These are phyloP conservation scores for Oryza nivara DNA, from an alignment of 176 grass and related monocot species.

Conservation along the genomic window DNA sequence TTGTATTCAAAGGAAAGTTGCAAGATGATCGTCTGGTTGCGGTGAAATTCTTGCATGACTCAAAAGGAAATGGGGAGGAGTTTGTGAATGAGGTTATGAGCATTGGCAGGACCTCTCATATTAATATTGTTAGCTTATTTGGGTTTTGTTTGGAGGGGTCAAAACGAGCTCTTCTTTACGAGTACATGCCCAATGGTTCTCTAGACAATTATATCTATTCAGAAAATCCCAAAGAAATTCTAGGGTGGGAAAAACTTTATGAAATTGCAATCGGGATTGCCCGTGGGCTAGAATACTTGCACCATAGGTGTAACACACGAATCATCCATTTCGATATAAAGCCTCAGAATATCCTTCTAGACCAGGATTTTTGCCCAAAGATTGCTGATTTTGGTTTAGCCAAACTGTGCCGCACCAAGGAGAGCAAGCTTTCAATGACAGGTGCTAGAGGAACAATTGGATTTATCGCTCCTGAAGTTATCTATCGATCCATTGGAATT, in stretches of 20 bases:
- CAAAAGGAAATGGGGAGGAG: conserved; percentile 34
- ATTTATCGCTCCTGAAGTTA: conserved; percentile 62
- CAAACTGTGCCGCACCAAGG: conserved; percentile 45
- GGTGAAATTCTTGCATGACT: conserved; percentile 42
- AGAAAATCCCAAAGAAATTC: conserved; percentile 45
- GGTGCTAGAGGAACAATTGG: conserved; percentile 57
- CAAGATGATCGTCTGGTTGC: conserved; percentile 33
- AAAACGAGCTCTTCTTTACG: conserved; percentile 57
- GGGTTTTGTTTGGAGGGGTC: conserved; percentile 61
- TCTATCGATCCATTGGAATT: conserved; percentile 43
- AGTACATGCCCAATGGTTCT: conserved; percentile 67
- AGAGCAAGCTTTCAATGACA: conserved; percentile 51
- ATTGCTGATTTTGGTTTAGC: conserved; percentile 68
- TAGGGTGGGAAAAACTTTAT: conserved; percentile 58
- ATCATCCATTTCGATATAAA: conserved; percentile 69
- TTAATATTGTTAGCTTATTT: conserved; percentile 57
- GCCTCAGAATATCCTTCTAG: conserved; percentile 62
- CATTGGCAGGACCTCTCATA: conserved; percentile 61
- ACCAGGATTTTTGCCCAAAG: conserved; percentile 55
- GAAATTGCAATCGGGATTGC: conserved; percentile 49
- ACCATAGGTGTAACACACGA: conserved; percentile 45
- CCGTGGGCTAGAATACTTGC: conserved; percentile 59
- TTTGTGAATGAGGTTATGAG: conserved; percentile 59
- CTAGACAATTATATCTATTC: conserved; percentile 62
- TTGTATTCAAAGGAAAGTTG: conserved; percentile 41